A percentile compares a stretch with the other conserved stretches of the same genome.
Evolutionary conservation across 1,284 basidiomycete species (phyloP).

Genomic region (Rhodotorula sp.): DNA sequence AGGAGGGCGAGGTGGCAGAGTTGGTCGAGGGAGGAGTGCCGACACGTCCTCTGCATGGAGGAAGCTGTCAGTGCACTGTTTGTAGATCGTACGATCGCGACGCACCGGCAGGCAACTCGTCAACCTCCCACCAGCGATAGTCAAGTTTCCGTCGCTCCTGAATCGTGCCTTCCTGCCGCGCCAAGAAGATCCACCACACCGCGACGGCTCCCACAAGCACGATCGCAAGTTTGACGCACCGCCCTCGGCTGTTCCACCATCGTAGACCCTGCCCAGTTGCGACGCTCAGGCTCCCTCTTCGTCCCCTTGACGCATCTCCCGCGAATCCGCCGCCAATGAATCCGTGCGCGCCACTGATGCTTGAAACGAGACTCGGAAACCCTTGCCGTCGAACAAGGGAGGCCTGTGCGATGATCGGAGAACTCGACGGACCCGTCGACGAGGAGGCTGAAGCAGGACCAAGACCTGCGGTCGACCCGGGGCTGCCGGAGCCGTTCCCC

Average conservation of each 20-base stretch:
- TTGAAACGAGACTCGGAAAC: neutral
- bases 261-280: neutral
- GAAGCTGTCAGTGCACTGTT: neutral
- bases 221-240: neutral
- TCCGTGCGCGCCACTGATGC: neutral
- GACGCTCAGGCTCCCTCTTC: neutral
- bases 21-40: conserved; percentile 24
- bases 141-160: conserved; percentile 8
- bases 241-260: neutral
- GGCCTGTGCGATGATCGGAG: neutral
- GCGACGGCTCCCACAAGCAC: neutral
- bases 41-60: conserved; percentile 7
- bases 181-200: neutral
- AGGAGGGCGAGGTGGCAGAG: conserved; percentile 19
- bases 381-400: neutral
- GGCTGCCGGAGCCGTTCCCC: too few species aligned
- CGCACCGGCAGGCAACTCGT: conserved; percentile 15
- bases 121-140: conserved; percentile 36
- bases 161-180: neutral
- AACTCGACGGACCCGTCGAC: neutral
- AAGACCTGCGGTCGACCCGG: too few species aligned
- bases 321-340: conserved; percentile 10
- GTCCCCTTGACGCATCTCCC: neutral
- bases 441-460: neutral
- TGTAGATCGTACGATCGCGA: neutral